Evolutionary conservation across 345 rosid genomes (phyloP).

Genomic region (Eutrema yunnanense): DNA sequence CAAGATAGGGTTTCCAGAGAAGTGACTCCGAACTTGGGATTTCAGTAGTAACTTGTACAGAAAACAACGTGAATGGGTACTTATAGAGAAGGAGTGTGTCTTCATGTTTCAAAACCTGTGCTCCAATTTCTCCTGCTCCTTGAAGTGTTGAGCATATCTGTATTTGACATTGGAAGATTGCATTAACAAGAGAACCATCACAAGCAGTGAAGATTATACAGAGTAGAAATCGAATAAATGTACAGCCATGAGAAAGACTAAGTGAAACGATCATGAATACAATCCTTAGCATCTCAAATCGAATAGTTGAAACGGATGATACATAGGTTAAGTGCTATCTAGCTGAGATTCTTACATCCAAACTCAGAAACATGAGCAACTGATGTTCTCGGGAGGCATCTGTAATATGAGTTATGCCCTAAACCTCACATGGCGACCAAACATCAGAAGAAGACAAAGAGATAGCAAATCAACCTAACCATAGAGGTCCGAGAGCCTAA

Average conservation of each 20-base stretch:
- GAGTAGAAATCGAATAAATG: neutral
- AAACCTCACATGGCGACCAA: neutral
- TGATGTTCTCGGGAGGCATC: neutral
- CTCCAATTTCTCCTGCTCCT: slow-evolving; percentile 7
- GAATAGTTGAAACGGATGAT: neutral
- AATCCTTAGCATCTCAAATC: neutral
- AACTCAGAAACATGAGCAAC: neutral
- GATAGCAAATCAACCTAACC: no score
- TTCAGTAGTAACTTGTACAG: neutral
- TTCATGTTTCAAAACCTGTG: slow-evolving; percentile 3
- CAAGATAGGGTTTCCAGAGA: neutral
- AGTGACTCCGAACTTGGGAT: neutral
- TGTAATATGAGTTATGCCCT: neutral
- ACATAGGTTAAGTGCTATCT: neutral
- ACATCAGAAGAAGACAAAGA: neutral
- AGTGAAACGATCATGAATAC: neutral
- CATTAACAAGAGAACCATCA: neutral
- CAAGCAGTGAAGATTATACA: neutral
- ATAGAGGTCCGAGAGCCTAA: no score
- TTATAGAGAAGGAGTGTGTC: neutral
- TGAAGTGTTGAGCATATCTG: slow-evolving; percentile 8
- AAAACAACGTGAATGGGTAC: neutral
- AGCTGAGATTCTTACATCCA: neutral
- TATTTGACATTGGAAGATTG: neutral
- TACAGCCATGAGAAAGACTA: neutral